phyloP scores from a whole-genome alignment of 257 asterid species.

The Solanum medicagineum region DNA sequence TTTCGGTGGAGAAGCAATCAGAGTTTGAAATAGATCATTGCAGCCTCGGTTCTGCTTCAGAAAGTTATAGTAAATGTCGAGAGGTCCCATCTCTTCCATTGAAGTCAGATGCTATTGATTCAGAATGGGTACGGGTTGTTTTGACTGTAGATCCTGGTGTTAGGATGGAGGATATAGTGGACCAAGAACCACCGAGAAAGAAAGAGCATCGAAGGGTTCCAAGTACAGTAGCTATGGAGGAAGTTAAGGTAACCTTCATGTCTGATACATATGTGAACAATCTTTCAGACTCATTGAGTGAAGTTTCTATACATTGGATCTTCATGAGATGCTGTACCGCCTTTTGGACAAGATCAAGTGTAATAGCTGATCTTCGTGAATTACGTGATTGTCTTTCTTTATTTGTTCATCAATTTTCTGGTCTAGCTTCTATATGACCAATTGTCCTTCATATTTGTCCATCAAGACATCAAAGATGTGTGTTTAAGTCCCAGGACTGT shows the following conservation, averaged over 20 bases:
- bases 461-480: neutral
- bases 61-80: constrained; percentile 20
- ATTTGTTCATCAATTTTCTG: neutral
- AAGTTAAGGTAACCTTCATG: constrained; percentile 65
- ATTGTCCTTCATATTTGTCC: neutral
- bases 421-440: neutral
- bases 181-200: constrained; percentile 81
- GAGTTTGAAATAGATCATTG: constrained; percentile 3
- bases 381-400: neutral
- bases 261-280: neutral
- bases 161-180: constrained; percentile 89
- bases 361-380: neutral
- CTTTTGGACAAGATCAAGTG: neutral
- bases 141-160: constrained; percentile 84
- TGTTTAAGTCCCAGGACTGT: neutral
- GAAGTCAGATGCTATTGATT: constrained; percentile 24
- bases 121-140: constrained; percentile 37
- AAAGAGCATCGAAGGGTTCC: constrained; percentile 99
- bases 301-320: neutral
- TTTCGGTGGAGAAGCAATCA: constrained; percentile 51
- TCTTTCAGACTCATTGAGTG: neutral
- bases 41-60: constrained; percentile 8
- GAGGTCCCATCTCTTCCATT: constrained; percentile 34
- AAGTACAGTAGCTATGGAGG: constrained; percentile 96
- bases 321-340: neutral